phyloP scores from a whole-genome alignment of 2,329 filamentous ascomycete genomes.

The Coniochaeta hoffmannii region DNA sequence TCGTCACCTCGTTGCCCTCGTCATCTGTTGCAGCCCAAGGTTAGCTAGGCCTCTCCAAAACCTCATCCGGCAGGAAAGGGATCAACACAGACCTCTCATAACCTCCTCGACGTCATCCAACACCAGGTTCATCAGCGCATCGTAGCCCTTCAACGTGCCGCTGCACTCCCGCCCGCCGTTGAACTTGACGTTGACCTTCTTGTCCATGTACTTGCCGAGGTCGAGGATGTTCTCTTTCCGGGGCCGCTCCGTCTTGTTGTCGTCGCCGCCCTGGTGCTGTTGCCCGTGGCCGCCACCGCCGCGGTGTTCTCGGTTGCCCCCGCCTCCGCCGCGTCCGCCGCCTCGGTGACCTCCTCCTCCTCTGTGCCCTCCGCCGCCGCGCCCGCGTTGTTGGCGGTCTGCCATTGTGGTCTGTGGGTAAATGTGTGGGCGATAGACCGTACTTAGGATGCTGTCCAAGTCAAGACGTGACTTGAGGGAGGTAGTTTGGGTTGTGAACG shows the following conservation, averaged over 20 bases:
- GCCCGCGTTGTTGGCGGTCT: background rate
- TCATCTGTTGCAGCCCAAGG: conserved; percentile 57
- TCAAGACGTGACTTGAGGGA: too few relatives aligned
- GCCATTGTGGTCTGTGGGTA: background rate
- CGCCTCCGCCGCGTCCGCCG: conserved; percentile 32
- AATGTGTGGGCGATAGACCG: too few relatives aligned
- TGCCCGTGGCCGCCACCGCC: conserved; percentile 30
- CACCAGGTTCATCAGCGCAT: conserved; percentile 96
- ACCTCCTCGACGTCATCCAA: conserved; percentile 89
- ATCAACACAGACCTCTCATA: conserved; percentile 62
- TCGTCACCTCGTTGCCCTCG: conserved; percentile 77
- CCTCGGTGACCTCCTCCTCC: conserved; percentile 36
- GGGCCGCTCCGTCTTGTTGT: conserved; percentile 59
- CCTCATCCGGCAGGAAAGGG: background rate
- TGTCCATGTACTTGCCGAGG: conserved; percentile 93
- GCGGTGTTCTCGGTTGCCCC: conserved; percentile 34
- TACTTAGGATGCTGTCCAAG: too few relatives aligned
- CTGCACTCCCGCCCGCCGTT: conserved; percentile 91
- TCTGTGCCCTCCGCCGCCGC: conserved; percentile 33
- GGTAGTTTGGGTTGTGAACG: too few relatives aligned
- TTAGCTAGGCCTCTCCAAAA: background rate
- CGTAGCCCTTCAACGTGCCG: conserved; percentile 88
- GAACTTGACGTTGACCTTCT: conserved; percentile 92
- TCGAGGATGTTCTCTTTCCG: conserved; percentile 99
- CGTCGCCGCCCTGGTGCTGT: conserved; percentile 30